Evolutionary conservation across 345 rosid genomes (phyloP).

Genomic region (Eutrema heterophyllum): DNA sequence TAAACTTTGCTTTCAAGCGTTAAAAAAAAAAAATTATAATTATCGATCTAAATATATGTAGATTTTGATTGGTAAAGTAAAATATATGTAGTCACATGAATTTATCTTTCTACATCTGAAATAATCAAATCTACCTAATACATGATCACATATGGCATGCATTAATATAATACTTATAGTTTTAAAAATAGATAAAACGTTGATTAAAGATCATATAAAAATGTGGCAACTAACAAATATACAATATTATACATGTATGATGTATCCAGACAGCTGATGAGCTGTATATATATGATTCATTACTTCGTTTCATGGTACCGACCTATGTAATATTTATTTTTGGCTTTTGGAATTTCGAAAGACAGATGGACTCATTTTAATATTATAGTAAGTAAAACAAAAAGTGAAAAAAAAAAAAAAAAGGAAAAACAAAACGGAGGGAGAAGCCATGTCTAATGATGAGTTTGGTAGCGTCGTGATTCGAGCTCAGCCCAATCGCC

Average conservation of each 20-base stretch:
- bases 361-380: background rate
- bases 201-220: conserved; percentile 9
- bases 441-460: conserved; percentile 32
- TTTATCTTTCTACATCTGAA: background rate
- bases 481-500: conserved; percentile 24
- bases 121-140: background rate
- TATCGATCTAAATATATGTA: background rate
- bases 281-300: conserved; percentile 14
- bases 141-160: background rate
- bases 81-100: background rate
- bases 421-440: background rate
- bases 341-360: conserved; percentile 13
- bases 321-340: conserved; percentile 22
- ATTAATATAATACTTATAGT: background rate
- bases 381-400: background rate
- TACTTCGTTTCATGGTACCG: conserved; percentile 28
- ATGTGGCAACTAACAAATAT: background rate
- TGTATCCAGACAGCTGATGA: conserved; percentile 15
- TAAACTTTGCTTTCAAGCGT: too few species aligned
- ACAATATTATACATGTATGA: conserved; percentile 2
- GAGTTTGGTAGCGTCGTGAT: conserved; percentile 34
- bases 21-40: background rate
- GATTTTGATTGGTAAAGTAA: background rate
- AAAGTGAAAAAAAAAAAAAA: background rate
- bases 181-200: background rate